Conservation (phyloP, 176 grass and related monocot genomes). For the Paspalum vaginatum region DNA sequence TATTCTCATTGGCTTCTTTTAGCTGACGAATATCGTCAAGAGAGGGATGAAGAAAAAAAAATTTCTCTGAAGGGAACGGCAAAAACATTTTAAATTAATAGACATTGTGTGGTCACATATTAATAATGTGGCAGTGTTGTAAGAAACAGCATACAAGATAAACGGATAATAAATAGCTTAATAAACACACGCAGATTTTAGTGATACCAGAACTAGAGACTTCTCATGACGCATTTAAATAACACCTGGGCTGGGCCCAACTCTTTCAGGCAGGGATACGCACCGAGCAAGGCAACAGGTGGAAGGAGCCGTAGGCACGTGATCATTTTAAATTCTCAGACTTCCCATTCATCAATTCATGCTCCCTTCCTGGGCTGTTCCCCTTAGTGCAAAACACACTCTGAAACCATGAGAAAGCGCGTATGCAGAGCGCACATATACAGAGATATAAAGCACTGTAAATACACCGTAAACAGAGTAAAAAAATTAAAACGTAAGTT, state of each 20-base stretch:
- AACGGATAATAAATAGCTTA: not conserved
- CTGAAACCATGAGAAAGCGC: too few species aligned
- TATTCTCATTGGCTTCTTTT: too few species aligned
- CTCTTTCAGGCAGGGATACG: not conserved
- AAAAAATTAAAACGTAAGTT: too few species aligned
- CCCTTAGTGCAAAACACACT: not conserved
- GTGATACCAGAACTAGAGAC: not conserved
- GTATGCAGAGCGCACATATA: too few species aligned
- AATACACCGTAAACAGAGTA: too few species aligned
- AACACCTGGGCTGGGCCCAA: not conserved
- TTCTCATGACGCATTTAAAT: conserved; percentile 34
- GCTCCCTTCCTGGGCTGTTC: not conserved
- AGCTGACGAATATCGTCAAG: too few species aligned
- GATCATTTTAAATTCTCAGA: conserved; percentile 36
- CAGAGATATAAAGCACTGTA: too few species aligned
- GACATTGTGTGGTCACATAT: not conserved
- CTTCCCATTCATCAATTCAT: not conserved
- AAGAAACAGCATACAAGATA: not conserved
- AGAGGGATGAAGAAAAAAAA: too few species aligned
- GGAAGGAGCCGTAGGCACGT: conserved; percentile 21
- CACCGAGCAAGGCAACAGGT: conserved; percentile 21
- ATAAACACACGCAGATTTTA: not conserved
- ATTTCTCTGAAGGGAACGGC: too few species aligned
- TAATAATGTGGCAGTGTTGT: too few species aligned
- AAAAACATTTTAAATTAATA: not conserved